Base-by-base conservation (phyloP, 768 basidiomycete species). In the Amanita thiersii region DNA sequence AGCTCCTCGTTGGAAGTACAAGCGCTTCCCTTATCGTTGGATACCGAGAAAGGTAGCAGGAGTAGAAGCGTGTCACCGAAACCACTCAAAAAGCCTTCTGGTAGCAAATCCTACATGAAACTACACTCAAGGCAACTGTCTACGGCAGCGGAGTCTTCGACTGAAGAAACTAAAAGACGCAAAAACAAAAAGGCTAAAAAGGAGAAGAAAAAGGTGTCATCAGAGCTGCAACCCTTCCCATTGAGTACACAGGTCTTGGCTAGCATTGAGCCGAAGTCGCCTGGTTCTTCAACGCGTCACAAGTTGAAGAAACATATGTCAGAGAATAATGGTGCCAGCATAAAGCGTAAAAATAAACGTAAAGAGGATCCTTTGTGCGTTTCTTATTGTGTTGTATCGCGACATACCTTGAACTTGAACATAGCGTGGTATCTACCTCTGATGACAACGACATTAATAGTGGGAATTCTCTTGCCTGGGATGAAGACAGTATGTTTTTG, bases 171-270 rank as follows among this genome's bases (percentile, higher is more conserved):
- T n/a, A 56, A 57, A 39, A 30, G 6, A 4, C 43, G 62, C 19
- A 65, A 58, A 46, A 70, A 66, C 47, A 65, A 46, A 10, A 70
- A 52, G 52, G 68, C 53, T 18, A 66, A 58, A 43, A 52, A 48
- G 20, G 40, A 17, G 39, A 34, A 21, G 17, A 34, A 39, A 40
- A 45, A 5, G 51, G 51, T 42, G 14, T 24, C 43, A 15, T n/a
- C 19, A 19, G 38, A 1, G 26, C 47, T 43, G 1, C 31, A 56
- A 24, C 52, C 48, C 6, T 65, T 64, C 39, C 63, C 62, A 10
- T 69, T 81, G 74, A 66, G 58, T 37, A 62, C 67, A 1, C 65
- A 71, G 39, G 42, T 69, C 29, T 58, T 75, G 2, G 53, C 57
- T 7, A 65, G 63, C 35, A 65, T 69, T 34, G 50, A 56, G 2